These are phyloP conservation scores for Triticum aestivum DNA, from an alignment of 176 grass and related monocot genomes.

Conservation along the genomic window IWGSC_CS_RefSeq_v2.1 NC_057802.1:313893278-313893777, in stretches of 20 bases:
- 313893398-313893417: background rate
- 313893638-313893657: constrained; percentile 28
- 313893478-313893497: constrained; percentile 28
- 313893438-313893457: background rate
- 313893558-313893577: constrained; percentile 92
- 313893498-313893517: constrained; percentile 59
- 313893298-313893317: background rate
- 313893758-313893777: constrained; percentile 98
- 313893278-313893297: constrained; percentile 5
- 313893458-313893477: background rate
- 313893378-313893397: background rate
- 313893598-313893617: constrained; percentile 99
- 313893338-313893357: constrained; percentile 16
- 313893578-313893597: constrained; percentile 99
- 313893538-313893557: constrained; percentile 96
- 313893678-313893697: constrained; percentile 9
- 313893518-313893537: constrained; percentile 99
- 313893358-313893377: background rate
- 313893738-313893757: constrained; percentile 98
- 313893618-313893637: constrained; percentile 90
- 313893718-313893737: constrained; percentile 91
- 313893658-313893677: background rate
- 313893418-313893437: constrained; percentile 2
- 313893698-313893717: constrained; percentile 18
- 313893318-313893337: background rate